Conservation (phyloP, 768 basidiomycete genomes). For the Thelephora ganbajun region DNA sequence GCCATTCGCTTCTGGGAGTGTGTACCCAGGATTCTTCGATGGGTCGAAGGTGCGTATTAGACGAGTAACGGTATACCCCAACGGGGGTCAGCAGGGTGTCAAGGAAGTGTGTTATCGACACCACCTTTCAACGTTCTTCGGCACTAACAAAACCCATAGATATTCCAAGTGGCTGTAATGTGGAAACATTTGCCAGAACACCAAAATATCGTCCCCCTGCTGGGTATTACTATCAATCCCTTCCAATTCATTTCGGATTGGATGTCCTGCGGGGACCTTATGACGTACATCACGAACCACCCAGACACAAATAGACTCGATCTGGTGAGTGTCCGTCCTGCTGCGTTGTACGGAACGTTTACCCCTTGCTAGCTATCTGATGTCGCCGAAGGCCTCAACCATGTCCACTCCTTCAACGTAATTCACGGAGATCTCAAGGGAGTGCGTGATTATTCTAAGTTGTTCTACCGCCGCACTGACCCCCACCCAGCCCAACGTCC, state of each 20-base stretch:
- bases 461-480: background rate
- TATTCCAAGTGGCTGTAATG: background rate
- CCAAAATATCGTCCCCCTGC: background rate
- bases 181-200: background rate
- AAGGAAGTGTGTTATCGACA: too few species aligned
- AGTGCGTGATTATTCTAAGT: slow-evolving; percentile 1
- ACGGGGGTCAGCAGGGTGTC: too few species aligned
- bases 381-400: slow-evolving; percentile 10
- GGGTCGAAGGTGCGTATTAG: too few species aligned
- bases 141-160: too few species aligned
- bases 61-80: too few species aligned
- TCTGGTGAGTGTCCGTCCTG: background rate
- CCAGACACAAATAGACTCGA: background rate
- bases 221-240: background rate
- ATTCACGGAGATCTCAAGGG: slow-evolving; percentile 14
- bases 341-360: background rate
- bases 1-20: too few species aligned
- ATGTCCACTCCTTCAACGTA: slow-evolving; percentile 9
- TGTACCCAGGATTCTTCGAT: too few species aligned
- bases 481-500: background rate
- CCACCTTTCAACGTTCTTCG: too few species aligned
- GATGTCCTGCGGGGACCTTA: background rate
- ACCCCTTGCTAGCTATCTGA: slow-evolving; percentile 6
- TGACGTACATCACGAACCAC: background rate
- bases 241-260: background rate